Evolutionary conservation across 139 green algal genomes (phyloP), one percentile per base, ranked within the genome.

Genomic region (Bryopsis sp.): DNA sequence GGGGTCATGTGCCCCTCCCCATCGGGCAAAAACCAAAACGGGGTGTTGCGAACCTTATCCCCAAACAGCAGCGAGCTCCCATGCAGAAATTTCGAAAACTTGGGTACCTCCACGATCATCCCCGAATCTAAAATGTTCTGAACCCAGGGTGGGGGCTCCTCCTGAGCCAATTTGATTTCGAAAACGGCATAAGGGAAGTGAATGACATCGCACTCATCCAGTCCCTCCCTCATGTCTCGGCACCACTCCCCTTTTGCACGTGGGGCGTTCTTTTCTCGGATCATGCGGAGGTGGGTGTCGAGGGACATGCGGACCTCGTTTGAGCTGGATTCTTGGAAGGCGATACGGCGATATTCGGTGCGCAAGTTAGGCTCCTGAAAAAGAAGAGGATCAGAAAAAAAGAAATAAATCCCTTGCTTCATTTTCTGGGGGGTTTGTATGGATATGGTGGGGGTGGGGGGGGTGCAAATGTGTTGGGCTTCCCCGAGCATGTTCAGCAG

Each of bases 61-160:
- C 61, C 47, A 54, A 63, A 78, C 36, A 54, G 36, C 31, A 33
- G 39, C 8, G 81, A 74, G 1, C 59, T 69, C 6, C 79, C 83
- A 72, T 94, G 86, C 1, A 90, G 76, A 69, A 88, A 91, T 76
- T 95, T 95, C 50, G 75, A 87, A 72, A 95, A 95, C 73, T 86
- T 88, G 37, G 88, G 86, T 5, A 82, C 78, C 36, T 85, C 72
- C n/a, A 92, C 65, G 28, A 95, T 62, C 35, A 90, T 37, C 1
- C 86, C 84, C n/a, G 39, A 50, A 50, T 11, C 2, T 22, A 68
- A 58, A 31, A 80, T 66, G 7, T 76, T 76, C 76, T 86, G 37
- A 24, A 85, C 64, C 76, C 81, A 87, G 35, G 62, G 58, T 28
- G 82, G 79, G 34, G 57, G 54, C 7, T 85, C 79, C 29, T 85